Evolutionary conservation across 768 basidiomycete species (phyloP), one percentile per base, ranked within the genome.

Genomic region (Phaeotremella fagi): DNA sequence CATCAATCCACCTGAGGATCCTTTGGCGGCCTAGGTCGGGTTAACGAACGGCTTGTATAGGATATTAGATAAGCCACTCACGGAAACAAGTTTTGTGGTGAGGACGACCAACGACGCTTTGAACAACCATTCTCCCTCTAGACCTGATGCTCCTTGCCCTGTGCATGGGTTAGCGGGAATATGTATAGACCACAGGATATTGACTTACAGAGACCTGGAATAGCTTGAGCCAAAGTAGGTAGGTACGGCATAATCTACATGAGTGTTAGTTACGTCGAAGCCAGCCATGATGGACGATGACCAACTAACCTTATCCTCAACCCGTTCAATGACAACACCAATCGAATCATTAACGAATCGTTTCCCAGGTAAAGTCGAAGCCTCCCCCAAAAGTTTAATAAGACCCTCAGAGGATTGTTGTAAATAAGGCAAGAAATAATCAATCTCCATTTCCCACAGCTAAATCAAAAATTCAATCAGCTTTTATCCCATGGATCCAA

Each of bases 101-200:
- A 74, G 55, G 3, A 67, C 60, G 2, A 74, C 72, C 14, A 74
- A 43, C 15, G 70, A 71, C 1, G 70, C 66, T 42, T 74, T 74
- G 66, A 74, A 74, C 12, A 74, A 59, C 72, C 72, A 74, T 54
- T 74, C 72, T 6, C 72, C 72, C 36, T 74, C 72, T 2, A 74
- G 54, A 9, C 61, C 64, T 4, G 50, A 52, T 5, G 72, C 60
- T 5, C 62, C 57, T 48, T 68, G 64, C 72, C 72, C 68, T 66
- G 37, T 33, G 18, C 24, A 15, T 9, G 24, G n/a, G 15, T 41
- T 24, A 4, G 15, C 24, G 23, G 33, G n/a, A 7, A 20, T n/a
- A 18, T 35, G 3, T 16, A 45, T 18, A 31, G 44, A 29, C n/a
- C 18, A 29, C 16, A 14, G 38, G 4, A 41, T 12, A 2, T 26